phyloP scores from a whole-genome alignment of 768 basidiomycete species.

The Amanita pallidorosea region DNA sequence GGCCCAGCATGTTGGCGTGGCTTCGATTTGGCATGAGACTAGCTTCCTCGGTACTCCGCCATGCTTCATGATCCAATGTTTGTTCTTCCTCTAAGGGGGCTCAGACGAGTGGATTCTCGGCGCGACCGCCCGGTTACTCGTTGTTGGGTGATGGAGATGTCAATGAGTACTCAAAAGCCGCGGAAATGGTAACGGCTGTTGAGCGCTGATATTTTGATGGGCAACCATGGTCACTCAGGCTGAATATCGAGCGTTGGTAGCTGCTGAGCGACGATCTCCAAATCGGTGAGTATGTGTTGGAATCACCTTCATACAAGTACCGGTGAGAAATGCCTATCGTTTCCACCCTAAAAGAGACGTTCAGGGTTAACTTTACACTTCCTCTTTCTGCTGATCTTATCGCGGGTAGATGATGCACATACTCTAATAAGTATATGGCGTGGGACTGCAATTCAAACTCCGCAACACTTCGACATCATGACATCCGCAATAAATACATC shows the following conservation, averaged over 20 bases:
- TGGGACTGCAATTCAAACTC: not conserved
- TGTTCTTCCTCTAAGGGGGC: not conserved
- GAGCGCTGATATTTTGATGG: not conserved
- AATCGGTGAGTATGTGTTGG: not conserved
- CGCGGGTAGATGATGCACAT: not conserved
- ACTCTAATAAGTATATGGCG: too few species aligned
- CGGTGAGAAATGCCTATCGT: not conserved
- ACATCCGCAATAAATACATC: not conserved
- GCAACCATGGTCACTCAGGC: too few species aligned
- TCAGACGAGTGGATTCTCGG: not conserved
- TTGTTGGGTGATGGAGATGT: not conserved
- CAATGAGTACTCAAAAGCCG: not conserved
- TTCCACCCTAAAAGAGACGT: not conserved
- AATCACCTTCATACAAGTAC: not conserved
- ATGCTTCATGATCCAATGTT: not conserved
- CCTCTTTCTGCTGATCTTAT: not conserved
- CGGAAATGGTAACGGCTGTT: not conserved
- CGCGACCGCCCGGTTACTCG: not conserved
- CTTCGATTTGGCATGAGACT: not conserved
- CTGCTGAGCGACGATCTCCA: not conserved
- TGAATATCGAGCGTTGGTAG: too few species aligned
- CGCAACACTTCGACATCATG: not conserved
- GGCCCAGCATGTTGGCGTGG: not conserved
- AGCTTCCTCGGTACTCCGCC: not conserved
- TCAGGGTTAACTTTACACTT: constrained; percentile 1